A percentile compares a stretch with the other conserved stretches of the same genome.
Evolutionary conservation across 331 rosid species (phyloP).

Genomic region (Quercus lobata): DNA sequence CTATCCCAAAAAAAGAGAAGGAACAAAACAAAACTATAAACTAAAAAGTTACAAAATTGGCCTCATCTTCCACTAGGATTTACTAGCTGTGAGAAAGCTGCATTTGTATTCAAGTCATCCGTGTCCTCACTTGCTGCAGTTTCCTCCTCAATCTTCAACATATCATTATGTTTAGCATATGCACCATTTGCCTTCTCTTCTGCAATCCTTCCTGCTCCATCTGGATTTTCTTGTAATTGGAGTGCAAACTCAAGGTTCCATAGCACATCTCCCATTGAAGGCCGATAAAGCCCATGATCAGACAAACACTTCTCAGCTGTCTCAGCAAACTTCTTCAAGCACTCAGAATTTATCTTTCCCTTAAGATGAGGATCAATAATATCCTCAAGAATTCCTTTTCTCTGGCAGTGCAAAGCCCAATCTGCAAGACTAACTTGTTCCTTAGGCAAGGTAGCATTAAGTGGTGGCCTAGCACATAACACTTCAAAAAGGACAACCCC

Average conservation of each 20-base stretch:
- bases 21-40: background rate
- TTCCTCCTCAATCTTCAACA: slow-evolving; percentile 12
- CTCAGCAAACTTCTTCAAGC: slow-evolving; percentile 24
- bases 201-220: slow-evolving; percentile 12
- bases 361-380: slow-evolving; percentile 35
- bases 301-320: slow-evolving; percentile 28
- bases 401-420: slow-evolving; percentile 29
- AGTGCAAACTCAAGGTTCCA: slow-evolving; percentile 42
- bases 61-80: slow-evolving; percentile 40
- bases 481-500: slow-evolving; percentile 52
- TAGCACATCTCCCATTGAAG: slow-evolving; percentile 38
- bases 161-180: slow-evolving; percentile 9
- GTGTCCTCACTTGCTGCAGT: background rate
- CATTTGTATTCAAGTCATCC: slow-evolving; percentile 8
- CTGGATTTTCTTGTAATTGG: slow-evolving; percentile 25
- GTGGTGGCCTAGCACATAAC: slow-evolving; percentile 43
- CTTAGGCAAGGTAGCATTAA: slow-evolving; percentile 33
- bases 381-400: slow-evolving; percentile 23
- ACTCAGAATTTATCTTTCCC: slow-evolving; percentile 5
- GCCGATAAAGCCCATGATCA: slow-evolving; percentile 28
- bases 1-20: background rate
- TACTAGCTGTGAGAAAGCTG: slow-evolving; percentile 29
- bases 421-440: slow-evolving; percentile 43
- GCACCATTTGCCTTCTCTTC: slow-evolving; percentile 24
- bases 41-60: background rate